phyloP scores from a whole-genome alignment of 2,329 filamentous ascomycete genomes.

The Allantophomopsis lycopodina region DNA sequence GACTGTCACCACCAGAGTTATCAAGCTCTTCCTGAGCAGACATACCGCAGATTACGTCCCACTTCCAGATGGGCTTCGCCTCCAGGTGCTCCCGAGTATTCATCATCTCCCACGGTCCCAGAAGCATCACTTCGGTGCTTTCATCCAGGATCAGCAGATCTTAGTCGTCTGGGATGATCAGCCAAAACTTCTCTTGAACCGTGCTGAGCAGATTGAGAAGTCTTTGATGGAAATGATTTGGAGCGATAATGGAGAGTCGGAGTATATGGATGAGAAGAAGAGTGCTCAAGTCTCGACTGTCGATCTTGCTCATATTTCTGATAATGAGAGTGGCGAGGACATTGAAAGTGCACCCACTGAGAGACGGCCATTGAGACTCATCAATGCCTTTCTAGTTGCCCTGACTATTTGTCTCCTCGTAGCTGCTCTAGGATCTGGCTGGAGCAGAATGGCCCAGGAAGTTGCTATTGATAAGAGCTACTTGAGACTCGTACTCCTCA shows the following conservation, averaged over 20 bases:
- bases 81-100: conserved; percentile 48
- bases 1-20: conserved; percentile 52
- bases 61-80: conserved; percentile 38
- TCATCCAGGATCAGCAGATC: conserved; percentile 41
- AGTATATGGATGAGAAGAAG: conserved; percentile 26
- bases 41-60: conserved; percentile 39
- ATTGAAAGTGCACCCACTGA: conserved; percentile 12
- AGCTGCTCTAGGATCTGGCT: conserved; percentile 40
- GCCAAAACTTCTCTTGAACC: conserved; percentile 36
- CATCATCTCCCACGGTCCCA: conserved; percentile 41
- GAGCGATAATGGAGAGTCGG: conserved; percentile 26
- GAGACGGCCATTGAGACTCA: conserved; percentile 35
- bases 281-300: conserved; percentile 11
- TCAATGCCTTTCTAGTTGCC: conserved; percentile 37
- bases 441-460: conserved; percentile 38
- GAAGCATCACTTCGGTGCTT: conserved; percentile 53
- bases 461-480: conserved; percentile 36
- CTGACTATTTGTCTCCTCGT: conserved; percentile 37
- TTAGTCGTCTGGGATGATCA: conserved; percentile 54
- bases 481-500: conserved; percentile 36
- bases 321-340: conserved; percentile 22
- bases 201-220: conserved; percentile 35
- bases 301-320: conserved; percentile 21
- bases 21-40: conserved; percentile 40
- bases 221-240: conserved; percentile 45